Base-by-base conservation (phyloP, 2,329 filamentous ascomycete species). In the Sporothrix pallida region DNA sequence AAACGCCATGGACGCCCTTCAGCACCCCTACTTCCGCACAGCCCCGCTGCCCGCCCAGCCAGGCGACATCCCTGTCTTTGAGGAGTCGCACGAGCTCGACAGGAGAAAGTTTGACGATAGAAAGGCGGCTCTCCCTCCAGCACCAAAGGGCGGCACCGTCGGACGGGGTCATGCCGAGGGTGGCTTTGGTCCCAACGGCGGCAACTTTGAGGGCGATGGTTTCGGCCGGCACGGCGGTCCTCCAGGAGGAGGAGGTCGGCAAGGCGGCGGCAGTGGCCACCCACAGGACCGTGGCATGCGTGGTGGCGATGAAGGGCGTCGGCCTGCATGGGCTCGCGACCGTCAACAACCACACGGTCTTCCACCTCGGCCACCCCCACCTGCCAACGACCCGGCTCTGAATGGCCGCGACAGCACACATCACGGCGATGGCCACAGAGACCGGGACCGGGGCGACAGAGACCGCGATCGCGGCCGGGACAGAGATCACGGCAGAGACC, bases 21-120 rank as follows among this genome's bases (percentile, higher is more conserved):
- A 97, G 76, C 96, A 99, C 79, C 90, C 93, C 0, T 99, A 98
- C 82, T 98, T 99, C 84, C 91, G 89, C 75, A 92, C 89, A 73
- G 83, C 88, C 0, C 96, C 96, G 3, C 85, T 92, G 4, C 96
- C 96, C 9, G 90, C 95, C 54, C 88, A 89, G 72, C 94, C 96
- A 0, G 91, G 92, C 76, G 94, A 98, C 70, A 88, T 99, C n/a
- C 96, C 96, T 1, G 88, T 85, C 17, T 98, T 97, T 79, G 93
- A 97, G 80, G 95, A 98, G 79, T 97, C 94, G 62, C 96, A 99
- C 82, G 96, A 99, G 82, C 86, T 98, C n/a, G 96, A 99, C 80
- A 89, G 95, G 70, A 90, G 94, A 80, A 97, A 95, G 82, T 95
- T 94, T 78, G 92, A 97, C 77, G 92, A 94, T 74, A 92, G 96